A percentile compares a stretch with the other conserved stretches of the same genome.
Conservation (phyloP, 202 grass and related monocot genomes). For the Digitaria exilis region DNA sequence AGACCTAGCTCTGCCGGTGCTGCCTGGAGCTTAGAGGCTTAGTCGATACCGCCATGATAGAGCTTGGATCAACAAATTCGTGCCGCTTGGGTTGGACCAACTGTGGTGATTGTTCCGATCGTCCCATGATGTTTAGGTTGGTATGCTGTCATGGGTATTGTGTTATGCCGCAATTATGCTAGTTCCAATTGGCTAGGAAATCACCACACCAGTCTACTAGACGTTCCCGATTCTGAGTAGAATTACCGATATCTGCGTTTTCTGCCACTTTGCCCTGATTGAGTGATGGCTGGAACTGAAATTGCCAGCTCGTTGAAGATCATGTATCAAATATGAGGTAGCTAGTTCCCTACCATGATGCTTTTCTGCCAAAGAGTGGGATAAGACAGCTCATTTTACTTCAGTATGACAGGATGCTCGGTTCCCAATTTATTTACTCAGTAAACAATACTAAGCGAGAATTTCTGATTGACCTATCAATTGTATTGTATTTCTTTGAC, state of each 20-base stretch:
- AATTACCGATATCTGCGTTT: not conserved
- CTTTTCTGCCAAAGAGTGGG: not conserved
- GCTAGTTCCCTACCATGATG: not conserved
- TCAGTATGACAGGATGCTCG: not conserved
- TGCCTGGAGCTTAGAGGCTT: not conserved
- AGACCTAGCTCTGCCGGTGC: not conserved
- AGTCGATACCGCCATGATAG: not conserved
- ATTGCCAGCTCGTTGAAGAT: not conserved
- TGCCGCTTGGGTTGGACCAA: not conserved
- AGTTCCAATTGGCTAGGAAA: not conserved
- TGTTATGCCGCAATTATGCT: not conserved
- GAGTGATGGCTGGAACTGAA: not conserved
- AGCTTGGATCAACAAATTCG: not conserved
- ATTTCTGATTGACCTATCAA: constrained; percentile 16
- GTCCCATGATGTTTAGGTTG: not conserved
- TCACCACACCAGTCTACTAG: not conserved
- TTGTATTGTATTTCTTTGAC: not conserved
- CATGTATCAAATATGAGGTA: not conserved
- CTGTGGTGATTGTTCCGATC: not conserved
- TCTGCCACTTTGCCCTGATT: not conserved
- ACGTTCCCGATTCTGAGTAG: not conserved
- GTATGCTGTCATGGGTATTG: not conserved
- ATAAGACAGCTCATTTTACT: not conserved
- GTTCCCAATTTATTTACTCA: not conserved
- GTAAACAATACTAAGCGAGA: not conserved